Evolutionary conservation across 2,329 filamentous ascomycete genomes (phyloP).

Genomic region (Fusarium circinatum): DNA sequence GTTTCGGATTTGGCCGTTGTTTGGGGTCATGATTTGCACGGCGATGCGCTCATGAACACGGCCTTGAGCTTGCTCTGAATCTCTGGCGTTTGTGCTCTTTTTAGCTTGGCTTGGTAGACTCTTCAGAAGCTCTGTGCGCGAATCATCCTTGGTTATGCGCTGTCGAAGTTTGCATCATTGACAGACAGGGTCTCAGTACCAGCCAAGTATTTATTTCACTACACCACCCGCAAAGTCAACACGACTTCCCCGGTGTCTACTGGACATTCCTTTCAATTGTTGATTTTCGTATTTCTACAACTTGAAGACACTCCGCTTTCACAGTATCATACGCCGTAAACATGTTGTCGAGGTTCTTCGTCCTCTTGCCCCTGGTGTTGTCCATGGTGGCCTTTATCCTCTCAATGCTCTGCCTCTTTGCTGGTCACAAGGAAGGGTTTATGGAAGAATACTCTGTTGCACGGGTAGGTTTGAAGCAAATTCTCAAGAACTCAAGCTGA

Average conservation of each 20-base stretch:
- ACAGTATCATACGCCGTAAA: neutral
- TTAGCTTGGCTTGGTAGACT: neutral
- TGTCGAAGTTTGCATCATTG: conserved; percentile 29
- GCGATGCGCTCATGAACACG: conserved; percentile 35
- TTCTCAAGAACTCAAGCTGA: neutral
- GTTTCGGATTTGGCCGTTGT: conserved; percentile 17
- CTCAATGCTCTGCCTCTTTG: conserved; percentile 53
- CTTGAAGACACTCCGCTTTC: neutral
- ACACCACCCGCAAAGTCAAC: conserved; percentile 7
- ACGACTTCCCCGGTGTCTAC: neutral
- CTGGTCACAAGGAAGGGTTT: conserved; percentile 54
- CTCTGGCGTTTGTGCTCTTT: conserved; percentile 15
- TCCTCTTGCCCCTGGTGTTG: conserved; percentile 51
- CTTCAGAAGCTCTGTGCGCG: neutral
- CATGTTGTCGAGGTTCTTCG: conserved; percentile 45
- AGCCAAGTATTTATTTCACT: conserved; percentile 26
- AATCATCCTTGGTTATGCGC: conserved; percentile 22
- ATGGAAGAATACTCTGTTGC: conserved; percentile 57
- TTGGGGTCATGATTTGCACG: conserved; percentile 38
- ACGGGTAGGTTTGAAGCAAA: conserved; percentile 44
- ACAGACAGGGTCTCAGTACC: conserved; percentile 2
- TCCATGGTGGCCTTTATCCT: conserved; percentile 53
- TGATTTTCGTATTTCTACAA: conserved; percentile 5
- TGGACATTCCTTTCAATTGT: conserved; percentile 10
- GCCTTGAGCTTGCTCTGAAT: conserved; percentile 18